These are phyloP conservation scores for Warburgia ugandensis DNA, from an alignment of 164 flowering plant genomes.

Conservation along the genomic window DNA sequence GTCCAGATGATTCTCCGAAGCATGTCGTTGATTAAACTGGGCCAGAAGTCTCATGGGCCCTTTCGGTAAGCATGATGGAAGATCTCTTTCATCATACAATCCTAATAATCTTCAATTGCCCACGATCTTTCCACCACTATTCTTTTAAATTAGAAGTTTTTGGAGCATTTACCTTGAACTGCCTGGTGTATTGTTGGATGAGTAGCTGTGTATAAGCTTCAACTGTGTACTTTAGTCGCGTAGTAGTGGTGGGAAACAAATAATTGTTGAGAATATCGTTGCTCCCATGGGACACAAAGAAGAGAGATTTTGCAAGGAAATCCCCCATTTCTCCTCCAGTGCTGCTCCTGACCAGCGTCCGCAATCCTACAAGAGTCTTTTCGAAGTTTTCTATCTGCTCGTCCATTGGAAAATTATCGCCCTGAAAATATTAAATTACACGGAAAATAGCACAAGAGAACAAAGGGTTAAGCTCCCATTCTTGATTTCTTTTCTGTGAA, in stretches of 20 bases:
- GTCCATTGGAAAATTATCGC: slow-evolving; percentile 4
- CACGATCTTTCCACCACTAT: no score
- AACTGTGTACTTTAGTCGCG: not conserved
- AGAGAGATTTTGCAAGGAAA: slow-evolving; percentile 8
- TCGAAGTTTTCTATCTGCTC: slow-evolving; percentile 6
- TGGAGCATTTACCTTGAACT: slow-evolving; percentile 9
- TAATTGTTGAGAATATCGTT: slow-evolving; percentile 9
- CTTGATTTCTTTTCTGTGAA: no score
- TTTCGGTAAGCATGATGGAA: no score
- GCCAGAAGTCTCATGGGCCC: no score
- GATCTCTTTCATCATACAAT: no score
- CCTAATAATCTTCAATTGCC: no score
- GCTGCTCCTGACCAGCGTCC: not conserved
- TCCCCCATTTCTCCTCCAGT: not conserved
- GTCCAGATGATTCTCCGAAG: no score
- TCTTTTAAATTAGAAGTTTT: no score
- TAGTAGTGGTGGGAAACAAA: not conserved
- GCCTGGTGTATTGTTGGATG: slow-evolving; percentile 1
- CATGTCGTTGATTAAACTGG: no score
- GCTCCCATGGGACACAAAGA: slow-evolving; percentile 9
- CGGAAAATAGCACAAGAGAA: not conserved
- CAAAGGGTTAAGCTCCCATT: no score
- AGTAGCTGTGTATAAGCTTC: not conserved
- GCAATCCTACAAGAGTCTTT: slow-evolving; percentile 1
- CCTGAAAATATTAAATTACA: slow-evolving; percentile 7